Evolutionary conservation across 305 asterid genomes (phyloP).

Genomic region (Solanum hybrid): DNA sequence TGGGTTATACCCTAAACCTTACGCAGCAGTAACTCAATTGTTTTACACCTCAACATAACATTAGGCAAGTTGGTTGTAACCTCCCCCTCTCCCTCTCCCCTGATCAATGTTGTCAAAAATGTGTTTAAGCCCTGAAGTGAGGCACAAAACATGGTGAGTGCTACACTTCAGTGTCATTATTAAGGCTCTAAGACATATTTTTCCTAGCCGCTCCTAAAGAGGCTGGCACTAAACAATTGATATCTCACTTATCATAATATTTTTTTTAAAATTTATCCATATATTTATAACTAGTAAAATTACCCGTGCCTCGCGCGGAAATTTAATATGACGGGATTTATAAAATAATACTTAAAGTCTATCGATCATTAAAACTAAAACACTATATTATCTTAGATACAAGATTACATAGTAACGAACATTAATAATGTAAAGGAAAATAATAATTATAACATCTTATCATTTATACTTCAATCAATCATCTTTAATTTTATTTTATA

Average conservation of each 20-base stretch:
- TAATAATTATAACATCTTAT: neutral
- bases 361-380: neutral
- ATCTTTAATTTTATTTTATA: neutral
- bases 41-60: neutral
- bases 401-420: neutral
- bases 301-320: neutral
- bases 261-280: neutral
- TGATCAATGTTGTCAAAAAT: neutral
- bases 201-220: neutral
- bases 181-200: neutral
- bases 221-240: neutral
- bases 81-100: neutral
- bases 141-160: neutral
- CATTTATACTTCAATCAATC: neutral
- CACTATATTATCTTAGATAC: neutral
- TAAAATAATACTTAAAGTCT: neutral
- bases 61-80: neutral
- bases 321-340: neutral
- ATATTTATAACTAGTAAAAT: neutral
- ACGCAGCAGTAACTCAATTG: neutral
- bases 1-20: neutral
- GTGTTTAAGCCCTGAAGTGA: neutral
- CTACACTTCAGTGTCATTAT: neutral
- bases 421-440: too few relatives aligned
- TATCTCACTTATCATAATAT: neutral